Percentiles rank a stretch among this genome's conserved stretches.
These are phyloP conservation scores for Tuber brumale DNA, from an alignment of 495 filamentous ascomycete genomes.

Conservation along the genomic window DNA sequence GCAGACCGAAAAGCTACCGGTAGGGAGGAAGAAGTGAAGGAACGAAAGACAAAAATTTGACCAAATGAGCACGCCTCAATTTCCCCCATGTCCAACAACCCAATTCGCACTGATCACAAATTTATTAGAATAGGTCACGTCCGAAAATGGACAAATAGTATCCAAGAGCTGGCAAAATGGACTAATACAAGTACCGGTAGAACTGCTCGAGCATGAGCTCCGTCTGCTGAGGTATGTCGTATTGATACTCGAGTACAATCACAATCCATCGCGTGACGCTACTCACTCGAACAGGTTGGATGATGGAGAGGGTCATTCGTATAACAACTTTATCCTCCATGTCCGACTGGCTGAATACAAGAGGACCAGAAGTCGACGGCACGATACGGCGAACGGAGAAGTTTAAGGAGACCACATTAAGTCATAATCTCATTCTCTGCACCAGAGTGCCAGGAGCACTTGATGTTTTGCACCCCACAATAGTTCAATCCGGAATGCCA, in stretches of 20 bases:
- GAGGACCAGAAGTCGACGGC: neutral
- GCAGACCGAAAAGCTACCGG: neutral
- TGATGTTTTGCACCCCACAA: conserved; percentile 20
- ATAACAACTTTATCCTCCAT: neutral
- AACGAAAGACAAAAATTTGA: neutral
- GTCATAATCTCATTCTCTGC: neutral
- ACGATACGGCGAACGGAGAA: neutral
- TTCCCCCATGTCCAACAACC: neutral
- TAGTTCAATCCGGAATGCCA: conserved; percentile 13
- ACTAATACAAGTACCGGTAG: too few relatives aligned
- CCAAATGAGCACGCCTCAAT: neutral
- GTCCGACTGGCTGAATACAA: neutral
- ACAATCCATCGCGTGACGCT: neutral
- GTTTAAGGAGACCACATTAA: neutral
- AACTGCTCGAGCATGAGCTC: neutral
- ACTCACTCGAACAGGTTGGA: neutral
- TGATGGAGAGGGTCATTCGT: neutral
- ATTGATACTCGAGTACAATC: neutral
- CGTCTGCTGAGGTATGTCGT: neutral
- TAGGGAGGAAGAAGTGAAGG: neutral
- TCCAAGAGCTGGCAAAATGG: neutral
- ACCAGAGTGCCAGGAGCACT: neutral
- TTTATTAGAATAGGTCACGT: neutral
- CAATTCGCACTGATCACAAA: neutral
- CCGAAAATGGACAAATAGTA: neutral